A percentile compares a stretch with the other conserved stretches of the same genome.
Conservation (phyloP, 352 stramenopile genomes). For the Plasmopara muralis region DNA sequence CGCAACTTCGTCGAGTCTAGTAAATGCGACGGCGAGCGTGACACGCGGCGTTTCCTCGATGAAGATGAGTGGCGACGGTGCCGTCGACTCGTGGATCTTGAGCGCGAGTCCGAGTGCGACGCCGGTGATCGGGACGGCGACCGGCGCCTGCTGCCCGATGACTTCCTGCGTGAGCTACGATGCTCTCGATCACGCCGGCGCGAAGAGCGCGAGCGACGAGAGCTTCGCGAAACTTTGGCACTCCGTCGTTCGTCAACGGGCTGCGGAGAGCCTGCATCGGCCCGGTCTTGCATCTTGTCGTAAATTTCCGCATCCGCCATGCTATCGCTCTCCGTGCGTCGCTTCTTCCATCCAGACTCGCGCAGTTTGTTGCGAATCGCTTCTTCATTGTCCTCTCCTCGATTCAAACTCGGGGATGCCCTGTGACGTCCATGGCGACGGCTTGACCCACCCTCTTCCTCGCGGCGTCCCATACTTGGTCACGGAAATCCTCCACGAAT, state of each 20-base stretch:
- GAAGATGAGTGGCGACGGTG: conserved; percentile 24
- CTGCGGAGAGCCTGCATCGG: conserved; percentile 20
- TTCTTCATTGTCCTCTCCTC: conserved; percentile 43
- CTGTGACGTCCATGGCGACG: conserved; percentile 17
- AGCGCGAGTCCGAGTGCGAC: conserved; percentile 34
- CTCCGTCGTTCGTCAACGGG: conserved; percentile 19
- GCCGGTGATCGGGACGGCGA: conserved; percentile 36
- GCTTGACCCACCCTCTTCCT: conserved; percentile 20
- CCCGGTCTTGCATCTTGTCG: conserved; percentile 17
- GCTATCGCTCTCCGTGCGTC: conserved; percentile 19
- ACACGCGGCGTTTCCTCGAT: conserved; percentile 22
- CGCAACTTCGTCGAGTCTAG: conserved; percentile 20
- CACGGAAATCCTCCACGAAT: conserved; percentile 3
- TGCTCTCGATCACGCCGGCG: conserved; percentile 28
- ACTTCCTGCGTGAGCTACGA: conserved; percentile 27
- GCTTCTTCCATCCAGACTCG: conserved; percentile 66
- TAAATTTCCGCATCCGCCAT: conserved; percentile 15
- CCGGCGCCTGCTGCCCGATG: conserved; percentile 28
- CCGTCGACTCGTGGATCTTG: conserved; percentile 22
- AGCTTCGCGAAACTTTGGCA: conserved; percentile 10
- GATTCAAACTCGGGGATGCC: conserved; percentile 13
- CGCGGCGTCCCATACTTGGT: conserved; percentile 17
- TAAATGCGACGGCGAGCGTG: conserved; percentile 16
- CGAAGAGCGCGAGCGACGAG: conserved; percentile 23
- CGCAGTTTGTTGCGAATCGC: conserved; percentile 67